Evolutionary conservation across 1,139 yeast species (phyloP), one percentile per base, ranked within the genome.

Genomic region (Zygosaccharomyces pseudobailii): DNA sequence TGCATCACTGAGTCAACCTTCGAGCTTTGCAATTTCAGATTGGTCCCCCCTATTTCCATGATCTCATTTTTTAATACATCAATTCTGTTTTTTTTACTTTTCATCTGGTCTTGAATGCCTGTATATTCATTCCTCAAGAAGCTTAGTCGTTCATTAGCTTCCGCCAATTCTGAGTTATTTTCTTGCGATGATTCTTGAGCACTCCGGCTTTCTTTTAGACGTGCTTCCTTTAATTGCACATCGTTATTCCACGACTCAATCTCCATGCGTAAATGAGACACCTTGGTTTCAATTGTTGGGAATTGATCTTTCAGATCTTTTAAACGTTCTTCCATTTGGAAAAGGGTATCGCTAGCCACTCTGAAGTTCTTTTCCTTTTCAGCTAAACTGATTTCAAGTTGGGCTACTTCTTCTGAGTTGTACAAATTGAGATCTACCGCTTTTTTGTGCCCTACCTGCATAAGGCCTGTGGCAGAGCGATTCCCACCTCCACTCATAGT

Each of bases 401-500:
- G 66, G 3, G 72, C 70, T 6, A 90, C 75, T 46, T 84, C 90
- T 25, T 77, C 80, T 31, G 78, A 81, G n/a, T 84, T 67, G 34
- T 51, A 57, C 6, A 42, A 22, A 13, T 57, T 57, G 1, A 68
- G 58, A 17, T 58, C 55, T 3, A 40, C 47, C 2, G 51, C 34
- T 21, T 43, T 43, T 19, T 56, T 59, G 5, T 64, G 59, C 3
- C 58, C 55, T 3, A 71, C 58, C 42, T 61, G 66, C 73, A 72
- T 69, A 28, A 71, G 63, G 13, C 74, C 75, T 36, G 62, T 65
- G 13, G 79, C 74, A 13, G 78, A 80, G 40, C 76, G 72, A 41
- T 76, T 79, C 46, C 97, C 97, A 68, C 99, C 99, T 59, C 99
- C 99, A 43, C 95, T 82, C 85, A 94, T 84, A 1, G 97, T 87